Evolutionary conservation across 495 filamentous ascomycete genomes (phyloP), one percentile per base, ranked within the genome.

Genomic region (Penicillium odoratum): DNA sequence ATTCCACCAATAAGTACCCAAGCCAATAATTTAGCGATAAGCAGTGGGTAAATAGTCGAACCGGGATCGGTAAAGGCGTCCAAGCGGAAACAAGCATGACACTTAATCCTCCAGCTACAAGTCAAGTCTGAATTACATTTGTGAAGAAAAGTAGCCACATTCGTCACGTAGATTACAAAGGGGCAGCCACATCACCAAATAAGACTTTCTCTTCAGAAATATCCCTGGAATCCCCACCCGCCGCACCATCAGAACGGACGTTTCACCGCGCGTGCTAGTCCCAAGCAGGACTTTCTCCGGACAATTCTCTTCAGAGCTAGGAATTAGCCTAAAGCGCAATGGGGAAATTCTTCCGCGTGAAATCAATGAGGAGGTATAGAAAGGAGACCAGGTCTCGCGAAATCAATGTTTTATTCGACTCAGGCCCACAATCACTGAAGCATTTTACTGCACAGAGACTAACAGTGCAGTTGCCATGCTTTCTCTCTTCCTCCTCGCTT

Each of bases 401-500:
- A 40, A 15, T 40, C 0, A 7, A 10, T 33, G 3, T 33, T 10
- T 33, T 33, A 21, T 21, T 2, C 21, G 31, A 33, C 31, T 33
- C 9, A 33, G 31, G 31, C 38, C 15, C 2, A 16, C 33, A 8
- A 25, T 26, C 21, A 21, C 21, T 21, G 21, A 21, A 21, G 21
- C 21, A 2, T 21, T 21, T 21, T 21, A 21, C 2, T 21, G 21
- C 21, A 21, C 21, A 21, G 21, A 40, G 38, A 16, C 13, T n/a
- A 13, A 40, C 38, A 10, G 33, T 36, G 33, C 33, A 47, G 15
- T 26, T 28, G 18, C 26, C 46, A 68, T 72, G 68, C 54, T 65
- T 29, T 36, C 59, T 28, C 45, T 51, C 36, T 30, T 69, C 18
- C 45, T 70, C 31, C 51, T 73, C n/a, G 58, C 66, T 3, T 51